These are phyloP conservation scores for Fimicolochytrium jonesii DNA, from an alignment of 192 early-diverging fungal genomes.

Conservation along the genomic window DNA sequence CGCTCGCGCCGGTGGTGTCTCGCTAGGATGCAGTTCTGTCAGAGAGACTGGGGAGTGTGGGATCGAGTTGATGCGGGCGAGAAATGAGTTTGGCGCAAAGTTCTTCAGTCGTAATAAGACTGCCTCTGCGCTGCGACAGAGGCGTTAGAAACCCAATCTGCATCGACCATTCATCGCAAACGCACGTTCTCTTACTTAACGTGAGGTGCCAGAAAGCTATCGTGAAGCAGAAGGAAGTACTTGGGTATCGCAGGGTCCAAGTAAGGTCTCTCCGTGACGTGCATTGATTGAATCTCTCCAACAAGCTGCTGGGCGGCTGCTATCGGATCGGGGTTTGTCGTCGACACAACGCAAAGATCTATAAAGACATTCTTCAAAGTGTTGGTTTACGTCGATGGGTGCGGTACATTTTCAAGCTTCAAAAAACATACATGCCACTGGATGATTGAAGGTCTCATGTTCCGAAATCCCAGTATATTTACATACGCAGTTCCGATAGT, in stretches of 20 bases:
- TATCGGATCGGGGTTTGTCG: constrained; percentile 72
- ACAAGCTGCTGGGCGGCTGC: constrained; percentile 49
- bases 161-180: not conserved
- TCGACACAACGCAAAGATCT: constrained; percentile 58
- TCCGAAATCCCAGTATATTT: constrained; percentile 67
- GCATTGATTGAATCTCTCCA: constrained; percentile 29
- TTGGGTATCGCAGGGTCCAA: constrained; percentile 77
- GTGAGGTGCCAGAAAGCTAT: constrained; percentile 43
- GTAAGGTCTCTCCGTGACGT: constrained; percentile 60
- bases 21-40: constrained; percentile 18
- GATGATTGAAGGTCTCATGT: constrained; percentile 93
- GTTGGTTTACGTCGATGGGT: not conserved
- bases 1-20: constrained; percentile 17
- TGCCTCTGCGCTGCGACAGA: constrained; percentile 47
- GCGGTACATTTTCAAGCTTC: not conserved
- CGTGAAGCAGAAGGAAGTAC: constrained; percentile 84
- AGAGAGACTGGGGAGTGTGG: not conserved
- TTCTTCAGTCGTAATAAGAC: constrained; percentile 58
- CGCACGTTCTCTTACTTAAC: constrained; percentile 7
- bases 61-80: constrained; percentile 57
- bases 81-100: constrained; percentile 54
- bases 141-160: not conserved
- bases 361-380: not conserved
- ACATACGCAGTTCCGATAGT: constrained; percentile 64
- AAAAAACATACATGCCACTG: constrained; percentile 69